These are phyloP conservation scores for Cenococcum geophilum DNA, from an alignment of 495 filamentous ascomycete species.

Conservation along the genomic window DNA sequence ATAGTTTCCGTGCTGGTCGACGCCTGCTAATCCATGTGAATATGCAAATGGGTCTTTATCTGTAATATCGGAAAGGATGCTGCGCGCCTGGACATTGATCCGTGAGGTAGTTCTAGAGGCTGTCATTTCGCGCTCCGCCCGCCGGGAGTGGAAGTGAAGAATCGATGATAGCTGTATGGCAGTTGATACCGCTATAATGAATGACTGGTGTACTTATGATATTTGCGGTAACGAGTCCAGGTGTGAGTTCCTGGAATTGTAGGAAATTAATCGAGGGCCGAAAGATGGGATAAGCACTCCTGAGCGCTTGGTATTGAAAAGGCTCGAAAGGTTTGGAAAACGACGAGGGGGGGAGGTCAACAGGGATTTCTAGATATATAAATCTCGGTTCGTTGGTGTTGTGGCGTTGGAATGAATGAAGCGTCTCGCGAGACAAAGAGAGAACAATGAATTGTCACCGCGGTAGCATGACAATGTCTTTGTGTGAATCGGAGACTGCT, in stretches of 20 bases:
- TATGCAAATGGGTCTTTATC: conserved; percentile 17
- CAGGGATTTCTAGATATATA: not conserved
- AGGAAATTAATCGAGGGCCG: not conserved
- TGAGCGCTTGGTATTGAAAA: not conserved
- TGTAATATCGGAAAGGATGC: not conserved
- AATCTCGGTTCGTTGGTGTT: not conserved
- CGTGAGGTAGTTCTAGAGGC: not conserved
- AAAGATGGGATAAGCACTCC: conserved; percentile 7
- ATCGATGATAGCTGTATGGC: conserved; percentile 1
- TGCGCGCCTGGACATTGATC: not conserved
- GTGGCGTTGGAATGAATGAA: conserved; percentile 11
- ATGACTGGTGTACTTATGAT: not conserved
- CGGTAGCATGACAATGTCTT: conserved; percentile 13
- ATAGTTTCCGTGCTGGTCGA: conserved; percentile 38
- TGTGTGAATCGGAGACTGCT: conserved; percentile 13
- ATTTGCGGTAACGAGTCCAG: not conserved
- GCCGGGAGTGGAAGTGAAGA: conserved; percentile 18
- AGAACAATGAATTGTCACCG: conserved; percentile 17
- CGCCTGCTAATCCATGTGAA: conserved; percentile 36
- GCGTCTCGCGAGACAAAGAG: not conserved
- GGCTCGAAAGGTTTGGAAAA: not conserved
- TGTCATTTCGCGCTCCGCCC: conserved; percentile 10
- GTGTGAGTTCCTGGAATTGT: not conserved
- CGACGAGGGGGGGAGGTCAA: not conserved
- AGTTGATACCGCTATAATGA: not conserved